A percentile compares a stretch with the other conserved stretches of the same genome.
These are phyloP conservation scores for Phytophthora pini DNA, from an alignment of 352 stramenopile species.

Conservation along the genomic window DNA sequence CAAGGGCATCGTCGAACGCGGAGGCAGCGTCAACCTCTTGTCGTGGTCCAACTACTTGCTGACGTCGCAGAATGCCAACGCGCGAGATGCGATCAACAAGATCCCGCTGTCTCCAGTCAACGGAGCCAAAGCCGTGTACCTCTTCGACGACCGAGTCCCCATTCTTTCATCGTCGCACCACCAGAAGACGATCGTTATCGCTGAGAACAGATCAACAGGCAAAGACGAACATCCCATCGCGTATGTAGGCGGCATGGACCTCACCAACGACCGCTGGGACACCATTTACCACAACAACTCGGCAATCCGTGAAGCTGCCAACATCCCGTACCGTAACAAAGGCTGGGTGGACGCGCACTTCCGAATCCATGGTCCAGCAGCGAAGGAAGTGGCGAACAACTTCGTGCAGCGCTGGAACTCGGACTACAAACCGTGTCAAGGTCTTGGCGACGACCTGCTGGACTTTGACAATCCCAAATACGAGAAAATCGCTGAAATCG, in stretches of 20 bases:
- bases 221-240: slow-evolving; percentile 34
- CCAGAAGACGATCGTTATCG: slow-evolving; percentile 56
- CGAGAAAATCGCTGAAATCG: slow-evolving; percentile 14
- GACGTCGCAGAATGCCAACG: slow-evolving; percentile 29
- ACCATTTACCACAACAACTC: slow-evolving; percentile 55
- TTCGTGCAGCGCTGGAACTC: slow-evolving; percentile 66
- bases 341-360: slow-evolving; percentile 65
- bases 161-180: slow-evolving; percentile 44
- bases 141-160: slow-evolving; percentile 64
- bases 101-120: slow-evolving; percentile 26
- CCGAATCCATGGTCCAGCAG: slow-evolving; percentile 50
- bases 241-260: slow-evolving; percentile 62
- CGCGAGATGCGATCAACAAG: slow-evolving; percentile 51
- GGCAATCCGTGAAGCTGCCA: slow-evolving; percentile 32
- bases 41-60: neutral
- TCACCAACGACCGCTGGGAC: slow-evolving; percentile 66
- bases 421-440: slow-evolving; percentile 27
- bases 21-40: neutral
- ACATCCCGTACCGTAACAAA: slow-evolving; percentile 40
- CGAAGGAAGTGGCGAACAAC: slow-evolving; percentile 61
- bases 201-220: slow-evolving; percentile 4
- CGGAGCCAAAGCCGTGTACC: slow-evolving; percentile 23
- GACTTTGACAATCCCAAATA: slow-evolving; percentile 56
- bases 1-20: neutral
- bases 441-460: slow-evolving; percentile 40